Conservation (phyloP, 108 stramenopile genomes). For the Halocafeteria seosinensis region DNA sequence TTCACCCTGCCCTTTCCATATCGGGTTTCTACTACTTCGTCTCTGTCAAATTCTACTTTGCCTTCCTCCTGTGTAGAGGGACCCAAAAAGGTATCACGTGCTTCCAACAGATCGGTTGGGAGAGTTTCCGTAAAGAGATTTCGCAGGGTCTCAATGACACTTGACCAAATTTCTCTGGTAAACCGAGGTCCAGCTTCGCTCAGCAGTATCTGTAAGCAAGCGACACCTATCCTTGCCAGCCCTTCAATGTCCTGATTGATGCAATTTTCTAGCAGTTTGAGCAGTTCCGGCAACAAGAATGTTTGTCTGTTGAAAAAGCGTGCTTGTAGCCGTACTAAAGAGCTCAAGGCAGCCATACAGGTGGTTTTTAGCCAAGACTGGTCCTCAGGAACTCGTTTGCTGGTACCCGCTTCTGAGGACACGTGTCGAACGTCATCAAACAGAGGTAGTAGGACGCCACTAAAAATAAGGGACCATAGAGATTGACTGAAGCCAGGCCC, state of each 20-base stretch:
- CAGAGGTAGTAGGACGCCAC: constrained; percentile 32
- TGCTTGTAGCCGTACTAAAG: background rate
- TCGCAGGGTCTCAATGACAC: background rate
- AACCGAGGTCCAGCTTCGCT: background rate
- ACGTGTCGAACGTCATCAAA: constrained; percentile 18
- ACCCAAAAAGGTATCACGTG: background rate
- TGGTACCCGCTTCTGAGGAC: background rate
- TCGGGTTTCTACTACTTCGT: background rate
- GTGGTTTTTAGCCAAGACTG: constrained; percentile 6
- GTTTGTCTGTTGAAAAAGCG: background rate
- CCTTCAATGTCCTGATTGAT: constrained; percentile 7
- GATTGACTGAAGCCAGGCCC: constrained; percentile 19
- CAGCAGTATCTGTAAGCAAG: constrained; percentile 5
- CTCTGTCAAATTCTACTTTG: background rate
- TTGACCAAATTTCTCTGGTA: background rate
- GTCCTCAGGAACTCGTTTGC: background rate
- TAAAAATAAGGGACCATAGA: constrained; percentile 32
- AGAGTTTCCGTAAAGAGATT: background rate
- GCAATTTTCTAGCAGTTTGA: constrained; percentile 6
- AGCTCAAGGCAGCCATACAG: background rate
- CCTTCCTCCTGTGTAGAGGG: background rate
- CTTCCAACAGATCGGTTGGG: background rate
- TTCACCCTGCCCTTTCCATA: background rate
- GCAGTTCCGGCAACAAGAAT: background rate
- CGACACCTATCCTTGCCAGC: constrained; percentile 12